Evolutionary conservation across 257 asterid genomes (phyloP).

Genomic region (Apocynum venetum): DNA sequence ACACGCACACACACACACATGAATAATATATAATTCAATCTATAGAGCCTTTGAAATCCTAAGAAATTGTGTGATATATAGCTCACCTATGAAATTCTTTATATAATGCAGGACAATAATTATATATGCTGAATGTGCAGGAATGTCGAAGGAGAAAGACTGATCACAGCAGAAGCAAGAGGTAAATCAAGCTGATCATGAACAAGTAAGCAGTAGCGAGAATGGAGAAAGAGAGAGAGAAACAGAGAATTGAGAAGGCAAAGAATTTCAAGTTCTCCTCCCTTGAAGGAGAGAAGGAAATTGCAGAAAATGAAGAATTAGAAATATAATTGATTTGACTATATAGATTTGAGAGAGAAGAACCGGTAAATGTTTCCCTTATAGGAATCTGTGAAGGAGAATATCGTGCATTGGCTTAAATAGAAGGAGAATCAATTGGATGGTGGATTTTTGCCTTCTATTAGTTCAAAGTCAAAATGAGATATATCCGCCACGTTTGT

Average conservation of each 20-base stretch:
- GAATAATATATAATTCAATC: not conserved
- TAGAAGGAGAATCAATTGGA: slow-evolving; percentile 13
- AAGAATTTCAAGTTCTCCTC: too few relatives aligned
- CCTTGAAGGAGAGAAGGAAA: not conserved
- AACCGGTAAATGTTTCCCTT: not conserved
- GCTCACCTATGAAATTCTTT: not conserved
- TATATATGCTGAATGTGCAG: too few relatives aligned
- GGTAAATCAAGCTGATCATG: too few relatives aligned
- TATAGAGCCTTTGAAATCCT: too few relatives aligned
- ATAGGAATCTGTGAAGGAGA: slow-evolving; percentile 6
- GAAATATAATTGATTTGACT: too few relatives aligned
- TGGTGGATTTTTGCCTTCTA: slow-evolving; percentile 11
- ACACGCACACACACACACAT: too few relatives aligned
- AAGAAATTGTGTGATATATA: not conserved
- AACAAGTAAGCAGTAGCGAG: too few relatives aligned
- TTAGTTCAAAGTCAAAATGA: slow-evolving; percentile 8
- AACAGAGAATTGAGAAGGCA: too few relatives aligned
- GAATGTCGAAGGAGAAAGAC: too few relatives aligned
- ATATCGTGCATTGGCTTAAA: not conserved
- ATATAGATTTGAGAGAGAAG: not conserved
- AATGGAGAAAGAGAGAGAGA: not conserved
- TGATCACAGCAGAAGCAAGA: too few relatives aligned
- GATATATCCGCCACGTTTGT: not conserved
- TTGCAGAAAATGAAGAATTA: not conserved
- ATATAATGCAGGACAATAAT: too few relatives aligned